Conservation (phyloP, 2,329 filamentous ascomycete species). For the Microsporum canis region DNA sequence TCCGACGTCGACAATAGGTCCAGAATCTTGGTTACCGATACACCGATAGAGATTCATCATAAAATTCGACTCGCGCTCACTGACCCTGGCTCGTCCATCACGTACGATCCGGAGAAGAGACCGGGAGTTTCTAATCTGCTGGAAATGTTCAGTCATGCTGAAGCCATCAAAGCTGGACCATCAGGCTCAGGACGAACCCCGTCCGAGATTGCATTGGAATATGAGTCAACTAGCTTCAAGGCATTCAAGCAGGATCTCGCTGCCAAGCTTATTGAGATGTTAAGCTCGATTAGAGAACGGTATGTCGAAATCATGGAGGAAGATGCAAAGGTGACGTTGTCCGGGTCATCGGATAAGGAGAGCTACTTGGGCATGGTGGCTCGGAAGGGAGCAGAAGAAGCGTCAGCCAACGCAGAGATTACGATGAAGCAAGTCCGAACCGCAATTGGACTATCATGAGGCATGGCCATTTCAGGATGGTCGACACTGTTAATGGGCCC, state of each 20-base stretch:
- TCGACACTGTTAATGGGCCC: background rate
- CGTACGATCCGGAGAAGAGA: constrained; percentile 57
- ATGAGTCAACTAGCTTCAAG: constrained; percentile 39
- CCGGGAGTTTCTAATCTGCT: constrained; percentile 85
- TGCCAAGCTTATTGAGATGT: constrained; percentile 27
- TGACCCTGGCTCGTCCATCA: constrained; percentile 55
- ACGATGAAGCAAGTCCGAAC: constrained; percentile 13
- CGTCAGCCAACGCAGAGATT: constrained; percentile 12
- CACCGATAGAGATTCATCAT: constrained; percentile 47
- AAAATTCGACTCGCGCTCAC: constrained; percentile 69
- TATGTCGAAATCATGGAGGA: constrained; percentile 13
- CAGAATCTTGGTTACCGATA: constrained; percentile 72
- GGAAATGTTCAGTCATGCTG: constrained; percentile 63
- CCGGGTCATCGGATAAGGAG: background rate
- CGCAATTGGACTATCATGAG: constrained; percentile 10
- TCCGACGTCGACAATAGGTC: constrained; percentile 61
- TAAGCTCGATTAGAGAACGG: constrained; percentile 26
- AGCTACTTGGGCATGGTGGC: constrained; percentile 12
- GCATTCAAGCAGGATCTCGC: constrained; percentile 55
- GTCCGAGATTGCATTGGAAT: constrained; percentile 38
- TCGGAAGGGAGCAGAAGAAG: constrained; percentile 10
- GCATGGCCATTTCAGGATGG: background rate
- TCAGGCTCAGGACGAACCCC: constrained; percentile 19
- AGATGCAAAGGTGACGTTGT: background rate
- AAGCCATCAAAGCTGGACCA: constrained; percentile 23